These are phyloP conservation scores for Pleodorina starrii DNA, from an alignment of 139 green algal species.

Conservation along the genomic window DNA sequence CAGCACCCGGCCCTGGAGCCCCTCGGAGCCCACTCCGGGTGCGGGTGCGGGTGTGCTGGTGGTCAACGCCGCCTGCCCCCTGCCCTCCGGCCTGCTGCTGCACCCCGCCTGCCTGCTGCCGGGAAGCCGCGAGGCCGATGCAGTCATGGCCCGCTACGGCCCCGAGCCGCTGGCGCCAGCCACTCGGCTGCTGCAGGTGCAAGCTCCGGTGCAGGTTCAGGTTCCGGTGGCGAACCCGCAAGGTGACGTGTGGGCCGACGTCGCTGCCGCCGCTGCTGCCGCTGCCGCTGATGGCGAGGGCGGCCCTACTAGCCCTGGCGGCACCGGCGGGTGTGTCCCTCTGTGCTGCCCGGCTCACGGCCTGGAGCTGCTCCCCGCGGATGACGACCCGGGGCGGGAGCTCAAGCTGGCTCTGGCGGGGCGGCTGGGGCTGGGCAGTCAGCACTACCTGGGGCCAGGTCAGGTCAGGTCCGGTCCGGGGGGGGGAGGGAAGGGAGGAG, in stretches of 20 bases:
- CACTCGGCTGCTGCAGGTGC: background rate
- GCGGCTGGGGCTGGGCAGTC: background rate
- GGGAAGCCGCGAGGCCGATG: background rate
- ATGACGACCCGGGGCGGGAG: background rate
- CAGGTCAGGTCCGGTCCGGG: no score
- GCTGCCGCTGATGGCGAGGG: background rate
- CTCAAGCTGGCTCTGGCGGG: background rate
- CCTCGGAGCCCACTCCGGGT: background rate
- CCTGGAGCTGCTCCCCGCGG: slow-evolving; percentile 25
- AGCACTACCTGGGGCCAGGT: slow-evolving; percentile 34
- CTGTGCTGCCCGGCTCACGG: background rate
- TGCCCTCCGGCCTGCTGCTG: slow-evolving; percentile 40
- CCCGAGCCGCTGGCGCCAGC: background rate
- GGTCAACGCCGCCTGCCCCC: background rate
- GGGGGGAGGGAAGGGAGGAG: background rate
- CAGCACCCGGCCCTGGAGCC: background rate
- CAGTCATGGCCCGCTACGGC: background rate
- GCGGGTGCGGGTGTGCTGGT: background rate
- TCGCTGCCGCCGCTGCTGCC: no score
- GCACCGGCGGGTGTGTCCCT: background rate
- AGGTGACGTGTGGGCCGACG: no score
- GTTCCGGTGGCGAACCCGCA: no score
- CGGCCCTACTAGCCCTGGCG: background rate
- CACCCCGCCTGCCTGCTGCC: slow-evolving; percentile 47
- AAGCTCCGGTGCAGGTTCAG: background rate